Evolutionary conservation across 345 rosid species (phyloP).

Genomic region (Arabidopsis suecica): DNA sequence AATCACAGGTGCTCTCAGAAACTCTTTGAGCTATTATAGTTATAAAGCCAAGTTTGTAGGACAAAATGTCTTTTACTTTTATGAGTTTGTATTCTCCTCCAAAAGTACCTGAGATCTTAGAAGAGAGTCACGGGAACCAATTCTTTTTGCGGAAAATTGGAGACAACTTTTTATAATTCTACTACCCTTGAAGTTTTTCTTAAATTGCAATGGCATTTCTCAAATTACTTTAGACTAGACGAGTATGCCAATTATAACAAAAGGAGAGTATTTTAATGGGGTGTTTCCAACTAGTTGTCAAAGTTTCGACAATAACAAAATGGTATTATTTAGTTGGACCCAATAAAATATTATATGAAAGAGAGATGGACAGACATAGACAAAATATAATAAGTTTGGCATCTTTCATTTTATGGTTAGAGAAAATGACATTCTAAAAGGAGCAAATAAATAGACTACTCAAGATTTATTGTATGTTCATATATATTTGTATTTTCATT

Average conservation of each 20-base stretch:
- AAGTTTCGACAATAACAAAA: conserved; percentile 38
- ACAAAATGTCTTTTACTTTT: conserved; percentile 16
- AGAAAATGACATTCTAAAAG: conserved; percentile 41
- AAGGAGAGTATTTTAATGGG: background rate
- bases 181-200: background rate
- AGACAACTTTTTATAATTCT: conserved; percentile 8
- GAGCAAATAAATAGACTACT: conserved; percentile 26
- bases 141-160: conserved; percentile 24
- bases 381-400: conserved; percentile 37
- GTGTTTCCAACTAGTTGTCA: conserved; percentile 20
- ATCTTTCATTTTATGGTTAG: conserved; percentile 29
- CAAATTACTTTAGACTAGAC: background rate
- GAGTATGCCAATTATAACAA: too few species aligned
- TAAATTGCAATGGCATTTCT: background rate
- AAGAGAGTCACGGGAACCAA: conserved; percentile 28
- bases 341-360: background rate
- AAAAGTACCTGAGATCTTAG: conserved; percentile 24
- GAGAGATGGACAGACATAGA: background rate
- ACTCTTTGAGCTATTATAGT: conserved; percentile 40
- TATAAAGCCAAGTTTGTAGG: background rate
- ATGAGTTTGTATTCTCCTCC: conserved; percentile 38
- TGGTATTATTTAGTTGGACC: conserved; percentile 38
- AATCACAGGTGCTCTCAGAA: conserved; percentile 40
- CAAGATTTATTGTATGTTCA: conserved; percentile 11
- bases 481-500: background rate